These are phyloP conservation scores for Jimgerdemannia flammicorona DNA, from an alignment of 192 early-diverging fungal species.

Conservation along the genomic window DNA sequence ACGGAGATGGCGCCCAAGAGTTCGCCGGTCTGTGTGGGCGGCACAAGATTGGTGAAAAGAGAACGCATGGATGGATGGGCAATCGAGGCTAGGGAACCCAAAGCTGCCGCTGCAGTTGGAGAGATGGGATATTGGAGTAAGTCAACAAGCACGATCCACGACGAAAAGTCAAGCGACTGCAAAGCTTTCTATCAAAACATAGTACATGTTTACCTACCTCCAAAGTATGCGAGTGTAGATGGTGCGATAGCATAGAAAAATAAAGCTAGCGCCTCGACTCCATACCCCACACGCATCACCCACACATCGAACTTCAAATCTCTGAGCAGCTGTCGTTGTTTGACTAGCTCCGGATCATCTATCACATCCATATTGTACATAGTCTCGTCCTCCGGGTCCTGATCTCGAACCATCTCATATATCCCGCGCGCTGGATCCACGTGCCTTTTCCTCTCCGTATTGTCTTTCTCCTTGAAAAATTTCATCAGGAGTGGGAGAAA, in stretches of 20 bases:
- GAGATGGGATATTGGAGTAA: conserved; percentile 7
- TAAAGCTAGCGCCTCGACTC: conserved; percentile 26
- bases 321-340: conserved; percentile 4
- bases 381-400: neutral
- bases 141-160: neutral
- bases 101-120: conserved; percentile 12
- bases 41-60: conserved; percentile 38
- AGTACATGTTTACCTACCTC: neutral
- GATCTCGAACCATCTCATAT: neutral
- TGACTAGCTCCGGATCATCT: conserved; percentile 4
- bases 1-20: conserved; percentile 42
- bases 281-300: conserved; percentile 35
- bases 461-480: conserved; percentile 17
- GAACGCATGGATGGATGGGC: conserved; percentile 35
- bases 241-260: conserved; percentile 26
- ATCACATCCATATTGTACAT: neutral
- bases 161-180: neutral
- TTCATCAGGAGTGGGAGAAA: conserved; percentile 29
- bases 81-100: conserved; percentile 30
- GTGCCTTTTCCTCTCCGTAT: too few relatives aligned
- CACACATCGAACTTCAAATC: conserved; percentile 36
- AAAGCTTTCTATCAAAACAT: neutral
- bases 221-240: conserved; percentile 6
- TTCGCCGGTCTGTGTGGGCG: conserved; percentile 42
- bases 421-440: neutral